Evolutionary conservation across 2,329 filamentous ascomycete genomes (phyloP), one percentile per base, ranked within the genome.

Genomic region (Fusarium protoensiforme): DNA sequence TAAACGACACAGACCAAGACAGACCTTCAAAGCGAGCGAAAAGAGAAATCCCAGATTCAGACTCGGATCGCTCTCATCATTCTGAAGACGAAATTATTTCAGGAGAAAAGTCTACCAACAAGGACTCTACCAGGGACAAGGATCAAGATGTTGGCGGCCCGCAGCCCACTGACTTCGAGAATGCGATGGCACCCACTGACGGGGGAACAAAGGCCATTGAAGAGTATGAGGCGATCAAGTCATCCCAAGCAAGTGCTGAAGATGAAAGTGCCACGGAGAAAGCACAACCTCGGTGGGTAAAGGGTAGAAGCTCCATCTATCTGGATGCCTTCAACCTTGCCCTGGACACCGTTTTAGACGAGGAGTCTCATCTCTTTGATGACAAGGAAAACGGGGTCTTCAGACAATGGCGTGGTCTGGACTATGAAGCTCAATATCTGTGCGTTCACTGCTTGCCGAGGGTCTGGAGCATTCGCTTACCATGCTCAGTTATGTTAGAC

Each of bases 301-400:
- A 88, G 77, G 94, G 94, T 0, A 92, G 91, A 80, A 97, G 92
- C 78, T 98, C 95, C 2, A 94, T 99, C 64, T 99, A 99, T 78
- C 94, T 98, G 20, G 96, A 99, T 83, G 96, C 96, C 1, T 99
- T 99, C 86, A 98, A 98, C 78, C 86, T 98, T 16, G 94, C 96
- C 3, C 85, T 99, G 57, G 92, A 96, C 67, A 98, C 94, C 0
- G 96, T 99, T 5, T 84, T 98, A 14, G 91, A 94, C 57, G 94
- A 98, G 65, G 96, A 99, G 82, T 88, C 90, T 1, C 94, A 98
- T 82, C 85, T 99, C 0, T 99, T 98, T 80, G 89, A 96, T 77
- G 89, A 91, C 66, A 92, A 90, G 20, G 96, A 99, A 82, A 89
- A 87, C 77, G 85, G 88, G 16, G 87, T 98, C 0, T 98, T 99